Percentiles rank a stretch among this genome's conserved stretches.
Conservation (phyloP, 2,329 filamentous ascomycete species). For the Colletotrichum tanaceti region DNA sequence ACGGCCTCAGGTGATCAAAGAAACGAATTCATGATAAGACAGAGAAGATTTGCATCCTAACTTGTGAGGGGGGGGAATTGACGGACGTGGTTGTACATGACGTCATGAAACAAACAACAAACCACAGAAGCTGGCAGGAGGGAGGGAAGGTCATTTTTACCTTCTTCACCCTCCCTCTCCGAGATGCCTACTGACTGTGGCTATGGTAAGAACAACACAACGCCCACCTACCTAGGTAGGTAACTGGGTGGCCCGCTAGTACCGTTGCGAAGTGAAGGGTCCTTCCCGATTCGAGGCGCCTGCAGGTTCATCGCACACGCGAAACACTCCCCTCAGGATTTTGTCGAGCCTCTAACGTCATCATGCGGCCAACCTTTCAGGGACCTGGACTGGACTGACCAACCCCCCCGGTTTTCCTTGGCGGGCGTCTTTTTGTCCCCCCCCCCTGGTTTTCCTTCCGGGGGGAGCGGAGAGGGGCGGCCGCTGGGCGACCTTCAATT, state of each 20-base stretch:
- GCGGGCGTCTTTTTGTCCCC: background rate
- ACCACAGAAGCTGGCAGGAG: background rate
- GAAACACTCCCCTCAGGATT: background rate
- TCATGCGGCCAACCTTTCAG: slow-evolving; percentile 28
- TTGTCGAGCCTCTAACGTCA: slow-evolving; percentile 35
- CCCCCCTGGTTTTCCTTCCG: background rate
- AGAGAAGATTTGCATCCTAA: background rate
- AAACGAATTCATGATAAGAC: background rate
- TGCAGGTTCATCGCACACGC: background rate
- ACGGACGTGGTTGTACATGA: background rate
- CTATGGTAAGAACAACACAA: background rate
- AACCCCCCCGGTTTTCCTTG: background rate
- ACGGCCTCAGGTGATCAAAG: background rate
- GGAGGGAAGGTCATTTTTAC: background rate
- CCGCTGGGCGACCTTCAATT: background rate
- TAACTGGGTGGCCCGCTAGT: background rate
- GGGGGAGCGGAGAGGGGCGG: background rate
- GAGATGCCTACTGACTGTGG: background rate
- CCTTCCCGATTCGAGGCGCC: background rate
- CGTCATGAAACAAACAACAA: background rate
- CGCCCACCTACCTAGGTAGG: background rate
- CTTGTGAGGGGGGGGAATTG: background rate
- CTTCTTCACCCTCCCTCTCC: background rate
- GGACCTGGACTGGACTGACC: slow-evolving; percentile 9
- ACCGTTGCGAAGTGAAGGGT: background rate